Percentiles rank a stretch among this genome's conserved stretches.
Conservation (phyloP, 768 basidiomycete species). For the Auricularia sp. region DNA sequence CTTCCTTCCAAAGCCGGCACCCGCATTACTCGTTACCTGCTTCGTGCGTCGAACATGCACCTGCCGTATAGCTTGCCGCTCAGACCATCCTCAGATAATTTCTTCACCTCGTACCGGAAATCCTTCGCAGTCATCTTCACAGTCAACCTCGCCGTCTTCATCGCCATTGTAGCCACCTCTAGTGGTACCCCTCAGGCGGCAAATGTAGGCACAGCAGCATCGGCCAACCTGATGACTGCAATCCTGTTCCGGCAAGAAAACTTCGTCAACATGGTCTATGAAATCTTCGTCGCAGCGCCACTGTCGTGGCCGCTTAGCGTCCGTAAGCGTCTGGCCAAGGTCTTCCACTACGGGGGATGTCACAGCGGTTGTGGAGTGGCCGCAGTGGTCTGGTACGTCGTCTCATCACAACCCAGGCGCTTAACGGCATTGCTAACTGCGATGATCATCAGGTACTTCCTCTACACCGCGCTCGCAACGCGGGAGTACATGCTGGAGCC, state of each 20-base stretch:
- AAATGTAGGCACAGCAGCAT: background rate
- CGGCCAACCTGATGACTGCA: background rate
- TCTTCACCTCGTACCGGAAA: background rate
- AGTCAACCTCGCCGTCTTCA: background rate
- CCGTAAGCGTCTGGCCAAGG: background rate
- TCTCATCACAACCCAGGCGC: too few species aligned
- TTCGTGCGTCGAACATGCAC: background rate
- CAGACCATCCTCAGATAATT: background rate
- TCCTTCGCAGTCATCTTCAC: background rate
- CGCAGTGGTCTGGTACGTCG: constrained; percentile 7
- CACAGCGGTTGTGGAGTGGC: constrained; percentile 7
- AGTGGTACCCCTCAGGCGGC: background rate
- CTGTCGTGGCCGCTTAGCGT: background rate
- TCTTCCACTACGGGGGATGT: background rate
- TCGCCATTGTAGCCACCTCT: background rate
- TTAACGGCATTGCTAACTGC: too few species aligned
- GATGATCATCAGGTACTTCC: constrained; percentile 1
- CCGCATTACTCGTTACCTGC: background rate
- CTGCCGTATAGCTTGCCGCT: background rate
- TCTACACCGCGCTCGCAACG: constrained; percentile 7
- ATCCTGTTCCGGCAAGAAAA: constrained; percentile 3
- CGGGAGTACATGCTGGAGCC: background rate
- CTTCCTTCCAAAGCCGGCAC: background rate
- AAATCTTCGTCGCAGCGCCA: background rate
- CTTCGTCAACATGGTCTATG: background rate